A percentile compares a stretch with the other conserved stretches of the same genome.
These are phyloP conservation scores for Fusarium drepaniforme DNA, from an alignment of 2,329 filamentous ascomycete species.

Conservation along the genomic window DNA sequence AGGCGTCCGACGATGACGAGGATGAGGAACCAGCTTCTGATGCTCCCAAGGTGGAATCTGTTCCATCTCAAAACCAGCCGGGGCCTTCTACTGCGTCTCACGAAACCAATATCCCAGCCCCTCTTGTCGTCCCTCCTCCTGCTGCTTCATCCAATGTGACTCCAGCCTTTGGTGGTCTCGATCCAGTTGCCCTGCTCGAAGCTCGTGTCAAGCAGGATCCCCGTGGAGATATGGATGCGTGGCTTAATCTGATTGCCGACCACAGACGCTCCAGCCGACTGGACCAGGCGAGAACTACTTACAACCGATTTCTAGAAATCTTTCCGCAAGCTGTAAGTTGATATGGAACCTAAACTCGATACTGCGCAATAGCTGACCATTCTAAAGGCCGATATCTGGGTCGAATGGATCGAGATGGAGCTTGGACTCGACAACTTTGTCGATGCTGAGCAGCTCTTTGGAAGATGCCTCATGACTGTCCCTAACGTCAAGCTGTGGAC, in stretches of 20 bases:
- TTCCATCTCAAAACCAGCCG: slow-evolving; percentile 27
- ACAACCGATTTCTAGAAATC: slow-evolving; percentile 86
- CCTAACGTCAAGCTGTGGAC: slow-evolving; percentile 92
- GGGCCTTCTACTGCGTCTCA: slow-evolving; percentile 34
- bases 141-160: slow-evolving; percentile 48
- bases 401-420: slow-evolving; percentile 90
- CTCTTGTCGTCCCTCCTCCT: slow-evolving; percentile 28
- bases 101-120: slow-evolving; percentile 37
- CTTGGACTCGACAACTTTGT: slow-evolving; percentile 85
- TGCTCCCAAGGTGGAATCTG: slow-evolving; percentile 21
- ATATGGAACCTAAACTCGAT: background rate
- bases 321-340: slow-evolving; percentile 91
- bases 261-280: slow-evolving; percentile 85
- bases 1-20: slow-evolving; percentile 71
- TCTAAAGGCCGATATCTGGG: slow-evolving; percentile 89
- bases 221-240: slow-evolving; percentile 91
- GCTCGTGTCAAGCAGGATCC: slow-evolving; percentile 93
- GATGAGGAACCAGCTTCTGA: slow-evolving; percentile 56
- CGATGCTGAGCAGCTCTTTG: slow-evolving; percentile 86
- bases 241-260: slow-evolving; percentile 88
- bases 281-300: slow-evolving; percentile 83
- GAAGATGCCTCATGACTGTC: slow-evolving; percentile 80
- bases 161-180: slow-evolving; percentile 61
- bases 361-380: slow-evolving; percentile 44
- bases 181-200: slow-evolving; percentile 85